Percentiles rank a stretch among this genome's conserved stretches.
These are phyloP conservation scores for Mrakia frigida DNA, from an alignment of 768 basidiomycete genomes.

Conservation along the genomic window DNA sequence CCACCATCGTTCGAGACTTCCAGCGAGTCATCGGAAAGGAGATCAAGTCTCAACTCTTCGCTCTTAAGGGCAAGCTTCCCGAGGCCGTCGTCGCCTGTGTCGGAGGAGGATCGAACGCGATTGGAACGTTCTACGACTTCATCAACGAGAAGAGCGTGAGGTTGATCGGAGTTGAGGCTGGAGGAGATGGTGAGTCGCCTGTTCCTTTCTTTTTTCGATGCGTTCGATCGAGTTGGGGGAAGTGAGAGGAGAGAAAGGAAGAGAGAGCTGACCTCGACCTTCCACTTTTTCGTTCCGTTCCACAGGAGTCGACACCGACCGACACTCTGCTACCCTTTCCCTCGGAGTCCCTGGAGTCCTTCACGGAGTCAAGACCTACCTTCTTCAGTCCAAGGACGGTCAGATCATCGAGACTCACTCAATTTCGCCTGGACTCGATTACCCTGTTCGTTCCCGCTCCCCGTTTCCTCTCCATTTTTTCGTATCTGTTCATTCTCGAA, in stretches of 20 bases:
- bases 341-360: slow-evolving; percentile 89
- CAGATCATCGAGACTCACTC: slow-evolving; percentile 98
- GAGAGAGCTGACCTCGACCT: not conserved
- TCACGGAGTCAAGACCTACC: slow-evolving; percentile 92
- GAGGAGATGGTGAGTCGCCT: slow-evolving; percentile 73
- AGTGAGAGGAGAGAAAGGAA: too few species aligned
- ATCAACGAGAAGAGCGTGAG: slow-evolving; percentile 79
- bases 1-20: slow-evolving; percentile 97
- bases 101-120: slow-evolving; percentile 95
- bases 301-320: slow-evolving; percentile 70
- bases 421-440: slow-evolving; percentile 91
- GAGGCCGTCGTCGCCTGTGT: slow-evolving; percentile 95
- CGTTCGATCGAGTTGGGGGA: too few species aligned
- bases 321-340: slow-evolving; percentile 87
- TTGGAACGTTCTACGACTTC: slow-evolving; percentile 96
- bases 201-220: not conserved
- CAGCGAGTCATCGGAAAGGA: slow-evolving; percentile 91
- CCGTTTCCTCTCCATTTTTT: not conserved
- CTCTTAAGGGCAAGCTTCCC: slow-evolving; percentile 73
- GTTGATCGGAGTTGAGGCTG: slow-evolving; percentile 91
- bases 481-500: not conserved
- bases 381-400: slow-evolving; percentile 79
- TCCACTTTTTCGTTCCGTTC: not conserved
- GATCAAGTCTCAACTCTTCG: slow-evolving; percentile 79
- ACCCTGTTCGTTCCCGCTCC: slow-evolving; percentile 44